Conservation (phyloP, 176 grass and related monocot species). For the Lolium perenne region DNA sequence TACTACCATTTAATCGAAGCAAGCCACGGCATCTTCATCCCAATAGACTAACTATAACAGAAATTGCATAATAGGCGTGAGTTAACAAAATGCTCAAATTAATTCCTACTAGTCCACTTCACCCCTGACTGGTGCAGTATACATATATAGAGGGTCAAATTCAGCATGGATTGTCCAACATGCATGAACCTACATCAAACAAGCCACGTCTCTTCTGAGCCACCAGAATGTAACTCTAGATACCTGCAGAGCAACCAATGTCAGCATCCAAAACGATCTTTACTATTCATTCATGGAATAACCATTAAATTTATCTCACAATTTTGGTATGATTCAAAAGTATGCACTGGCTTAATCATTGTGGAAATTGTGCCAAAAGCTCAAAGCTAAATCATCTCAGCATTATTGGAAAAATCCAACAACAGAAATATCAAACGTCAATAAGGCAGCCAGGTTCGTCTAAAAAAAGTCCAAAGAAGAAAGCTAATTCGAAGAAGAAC, state of each 20-base stretch:
- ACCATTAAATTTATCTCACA: background rate
- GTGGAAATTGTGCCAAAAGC: background rate
- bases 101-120: background rate
- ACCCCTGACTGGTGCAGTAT: background rate
- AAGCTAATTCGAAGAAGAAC: background rate
- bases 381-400: background rate
- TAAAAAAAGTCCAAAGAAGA: background rate
- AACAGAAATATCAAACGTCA: background rate
- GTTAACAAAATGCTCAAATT: background rate
- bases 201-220: background rate
- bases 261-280: background rate
- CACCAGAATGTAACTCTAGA: background rate
- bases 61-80: background rate
- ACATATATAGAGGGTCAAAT: background rate
- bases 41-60: background rate
- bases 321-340: background rate
- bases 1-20: background rate
- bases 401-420: background rate
- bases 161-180: background rate
- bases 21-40: background rate
- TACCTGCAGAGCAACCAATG: background rate
- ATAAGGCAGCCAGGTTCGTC: background rate
- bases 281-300: background rate
- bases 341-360: background rate
- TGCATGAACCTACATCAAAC: too few relatives aligned